A percentile compares a stretch with the other conserved stretches of the same genome.
Evolutionary conservation across 2,329 filamentous ascomycete genomes (phyloP).

Genomic region (Penicillium brevicompactum): DNA sequence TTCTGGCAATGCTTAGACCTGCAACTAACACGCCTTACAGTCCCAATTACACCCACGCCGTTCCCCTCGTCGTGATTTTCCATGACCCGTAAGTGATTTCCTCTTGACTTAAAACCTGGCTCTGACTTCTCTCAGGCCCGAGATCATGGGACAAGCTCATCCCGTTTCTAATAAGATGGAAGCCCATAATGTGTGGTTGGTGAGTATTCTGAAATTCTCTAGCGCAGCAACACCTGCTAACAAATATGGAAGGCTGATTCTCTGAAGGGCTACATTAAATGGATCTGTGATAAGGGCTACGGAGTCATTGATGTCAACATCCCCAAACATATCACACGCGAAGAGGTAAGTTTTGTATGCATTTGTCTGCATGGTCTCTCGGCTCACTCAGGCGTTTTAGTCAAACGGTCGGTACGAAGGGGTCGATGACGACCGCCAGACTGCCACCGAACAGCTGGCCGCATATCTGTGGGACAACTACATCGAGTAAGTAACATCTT

Average conservation of each 20-base stretch:
- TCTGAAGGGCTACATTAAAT: slow-evolving; percentile 78
- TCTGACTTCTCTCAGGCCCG: slow-evolving; percentile 56
- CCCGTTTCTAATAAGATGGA: slow-evolving; percentile 72
- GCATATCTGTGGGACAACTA: slow-evolving; percentile 97
- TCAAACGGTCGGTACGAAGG: slow-evolving; percentile 46
- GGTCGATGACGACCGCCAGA: slow-evolving; percentile 53
- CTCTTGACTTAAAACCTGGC: not conserved
- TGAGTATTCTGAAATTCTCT: slow-evolving; percentile 52
- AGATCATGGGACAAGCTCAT: slow-evolving; percentile 68
- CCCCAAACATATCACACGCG: slow-evolving; percentile 71
- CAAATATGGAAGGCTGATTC: slow-evolving; percentile 68
- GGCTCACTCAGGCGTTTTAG: slow-evolving; percentile 16
- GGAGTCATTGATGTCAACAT: slow-evolving; percentile 91
- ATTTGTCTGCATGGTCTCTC: not conserved
- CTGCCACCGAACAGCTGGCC: slow-evolving; percentile 68
- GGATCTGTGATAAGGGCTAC: slow-evolving; percentile 76
- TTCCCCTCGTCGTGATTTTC: slow-evolving; percentile 78
- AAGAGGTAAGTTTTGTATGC: slow-evolving; percentile 53
- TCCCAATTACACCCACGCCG: slow-evolving; percentile 65
- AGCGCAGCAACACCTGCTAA: slow-evolving; percentile 26
- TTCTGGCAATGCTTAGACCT: not conserved
- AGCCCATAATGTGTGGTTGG: slow-evolving; percentile 84
- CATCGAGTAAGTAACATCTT: slow-evolving; percentile 61
- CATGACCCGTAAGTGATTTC: slow-evolving; percentile 74
- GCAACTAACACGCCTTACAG: slow-evolving; percentile 35